phyloP scores from a whole-genome alignment of 345 rosid genomes.

The Eucalyptus grandis region DNA sequence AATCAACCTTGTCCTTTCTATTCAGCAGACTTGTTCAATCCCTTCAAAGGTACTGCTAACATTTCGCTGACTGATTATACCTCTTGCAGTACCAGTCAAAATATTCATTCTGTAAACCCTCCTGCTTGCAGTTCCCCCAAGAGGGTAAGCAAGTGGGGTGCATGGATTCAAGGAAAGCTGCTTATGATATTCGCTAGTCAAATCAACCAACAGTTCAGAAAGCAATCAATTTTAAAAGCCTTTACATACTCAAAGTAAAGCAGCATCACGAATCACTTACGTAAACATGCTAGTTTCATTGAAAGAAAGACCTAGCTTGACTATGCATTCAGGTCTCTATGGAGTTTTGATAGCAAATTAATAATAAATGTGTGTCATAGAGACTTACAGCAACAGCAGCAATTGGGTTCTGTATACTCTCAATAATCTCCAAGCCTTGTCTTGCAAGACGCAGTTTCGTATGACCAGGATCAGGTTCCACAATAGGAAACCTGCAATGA shows the following conservation, averaged over 20 bases:
- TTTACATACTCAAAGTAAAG: background rate
- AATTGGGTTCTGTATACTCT: slow-evolving; percentile 75
- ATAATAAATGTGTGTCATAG: background rate
- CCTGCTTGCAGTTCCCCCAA: background rate
- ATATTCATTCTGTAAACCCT: background rate
- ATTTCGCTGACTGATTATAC: background rate
- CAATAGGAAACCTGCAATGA: slow-evolving; percentile 66
- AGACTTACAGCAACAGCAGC: slow-evolving; percentile 90
- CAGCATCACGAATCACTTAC: background rate
- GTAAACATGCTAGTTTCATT: background rate
- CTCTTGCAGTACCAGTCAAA: background rate
- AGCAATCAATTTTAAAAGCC: background rate
- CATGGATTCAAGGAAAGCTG: background rate
- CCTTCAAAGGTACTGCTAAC: background rate
- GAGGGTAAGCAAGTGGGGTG: background rate
- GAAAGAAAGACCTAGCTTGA: background rate
- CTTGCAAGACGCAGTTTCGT: slow-evolving; percentile 90
- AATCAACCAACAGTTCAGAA: background rate
- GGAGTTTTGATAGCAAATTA: background rate
- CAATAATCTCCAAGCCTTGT: slow-evolving; percentile 86
- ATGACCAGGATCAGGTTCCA: slow-evolving; percentile 96
- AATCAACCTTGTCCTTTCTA: background rate
- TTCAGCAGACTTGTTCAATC: background rate
- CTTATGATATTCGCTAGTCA: background rate
- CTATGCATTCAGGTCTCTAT: background rate